phyloP scores from a whole-genome alignment of 179 eudicot species.

The Beta macrorhiza region DNA sequence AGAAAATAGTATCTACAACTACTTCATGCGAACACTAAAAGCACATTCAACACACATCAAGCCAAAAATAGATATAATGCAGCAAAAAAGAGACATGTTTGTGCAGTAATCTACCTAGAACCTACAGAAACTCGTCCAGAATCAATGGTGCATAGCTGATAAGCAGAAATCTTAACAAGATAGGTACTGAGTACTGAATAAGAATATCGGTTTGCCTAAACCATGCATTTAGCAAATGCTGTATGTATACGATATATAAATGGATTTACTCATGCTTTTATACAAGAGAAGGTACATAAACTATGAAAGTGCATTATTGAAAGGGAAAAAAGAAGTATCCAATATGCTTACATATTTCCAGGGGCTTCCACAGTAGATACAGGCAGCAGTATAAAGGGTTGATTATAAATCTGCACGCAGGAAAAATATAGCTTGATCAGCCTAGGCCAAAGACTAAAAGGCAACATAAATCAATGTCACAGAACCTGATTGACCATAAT shows the following conservation, averaged over 20 bases:
- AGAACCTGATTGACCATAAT: not conserved
- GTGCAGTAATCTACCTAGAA: not conserved
- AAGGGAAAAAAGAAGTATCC: not conserved
- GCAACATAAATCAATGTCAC: not conserved
- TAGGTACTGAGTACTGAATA: not conserved
- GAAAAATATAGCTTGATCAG: slow-evolving; percentile 11
- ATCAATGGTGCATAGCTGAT: not conserved
- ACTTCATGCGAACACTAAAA: not conserved
- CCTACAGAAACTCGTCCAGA: not conserved
- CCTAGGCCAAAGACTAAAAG: not conserved
- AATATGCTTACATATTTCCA: slow-evolving; percentile 68
- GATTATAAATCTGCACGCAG: slow-evolving; percentile 59
- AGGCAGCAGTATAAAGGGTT: slow-evolving; percentile 69
- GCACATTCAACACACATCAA: not conserved
- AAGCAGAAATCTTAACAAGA: not conserved
- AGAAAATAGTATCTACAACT: not conserved
- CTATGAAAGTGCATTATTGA: not conserved
- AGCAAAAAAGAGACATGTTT: not conserved
- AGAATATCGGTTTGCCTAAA: not conserved
- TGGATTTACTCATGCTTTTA: not conserved
- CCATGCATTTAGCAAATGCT: not conserved
- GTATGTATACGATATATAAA: not conserved
- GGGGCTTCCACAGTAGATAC: slow-evolving; percentile 83
- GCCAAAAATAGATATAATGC: not conserved
- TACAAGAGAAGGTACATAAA: not conserved